Conservation (phyloP, 306 rosid genomes). For the Dalbergia oliveri region DNA sequence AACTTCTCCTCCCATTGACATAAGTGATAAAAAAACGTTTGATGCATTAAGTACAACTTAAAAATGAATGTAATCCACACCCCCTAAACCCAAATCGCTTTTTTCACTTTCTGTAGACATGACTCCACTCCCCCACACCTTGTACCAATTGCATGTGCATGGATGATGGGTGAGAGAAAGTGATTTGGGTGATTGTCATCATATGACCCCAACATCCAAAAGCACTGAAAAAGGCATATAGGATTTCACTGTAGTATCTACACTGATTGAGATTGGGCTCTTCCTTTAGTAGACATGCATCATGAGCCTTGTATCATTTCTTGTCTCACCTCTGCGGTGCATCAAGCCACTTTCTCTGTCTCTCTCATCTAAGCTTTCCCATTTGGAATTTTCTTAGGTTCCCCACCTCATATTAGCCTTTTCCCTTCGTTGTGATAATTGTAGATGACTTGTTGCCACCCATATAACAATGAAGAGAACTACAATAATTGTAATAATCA, state of each 20-base stretch:
- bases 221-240: constrained; percentile 58
- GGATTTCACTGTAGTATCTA: constrained; percentile 67
- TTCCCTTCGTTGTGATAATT: not conserved
- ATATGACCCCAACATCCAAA: constrained; percentile 51
- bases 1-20: constrained; percentile 5
- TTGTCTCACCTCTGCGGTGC: constrained; percentile 65
- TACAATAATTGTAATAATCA: not conserved
- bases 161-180: constrained; percentile 76
- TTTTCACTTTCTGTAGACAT: constrained; percentile 55
- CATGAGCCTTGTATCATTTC: constrained; percentile 74
- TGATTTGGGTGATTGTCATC: constrained; percentile 60
- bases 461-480: not conserved
- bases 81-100: not conserved
- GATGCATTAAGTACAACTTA: constrained; percentile 1
- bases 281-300: constrained; percentile 82
- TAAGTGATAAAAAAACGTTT: constrained; percentile 2
- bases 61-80: constrained; percentile 20
- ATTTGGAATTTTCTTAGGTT: constrained; percentile 50
- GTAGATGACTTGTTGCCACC: not conserved
- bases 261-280: constrained; percentile 70
- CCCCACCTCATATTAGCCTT: constrained; percentile 7
- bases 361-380: constrained; percentile 31
- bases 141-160: constrained; percentile 74
- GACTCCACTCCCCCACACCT: constrained; percentile 63
- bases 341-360: constrained; percentile 7